Percentiles rank a stretch among this genome's conserved stretches.
Conservation (phyloP, 345 rosid species). For the Eucalyptus cloeziana region DNA sequence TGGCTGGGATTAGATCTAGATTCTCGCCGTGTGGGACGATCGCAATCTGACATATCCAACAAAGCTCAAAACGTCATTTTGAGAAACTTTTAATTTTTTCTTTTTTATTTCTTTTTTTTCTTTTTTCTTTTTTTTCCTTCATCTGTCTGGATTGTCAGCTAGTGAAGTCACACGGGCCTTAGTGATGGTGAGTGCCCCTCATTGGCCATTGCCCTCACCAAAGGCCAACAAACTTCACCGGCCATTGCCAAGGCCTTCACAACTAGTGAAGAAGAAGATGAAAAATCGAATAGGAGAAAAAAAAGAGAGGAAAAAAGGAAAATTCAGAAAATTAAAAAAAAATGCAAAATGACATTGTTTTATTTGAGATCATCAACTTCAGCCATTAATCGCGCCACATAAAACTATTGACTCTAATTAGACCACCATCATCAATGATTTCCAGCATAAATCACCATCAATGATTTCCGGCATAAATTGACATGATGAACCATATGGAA, state of each 20-base stretch:
- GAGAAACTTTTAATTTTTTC: background rate
- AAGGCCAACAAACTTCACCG: background rate
- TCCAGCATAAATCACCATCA: background rate
- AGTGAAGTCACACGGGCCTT: accelerated
- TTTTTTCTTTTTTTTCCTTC: background rate
- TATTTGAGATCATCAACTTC: background rate
- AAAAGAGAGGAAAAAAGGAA: background rate
- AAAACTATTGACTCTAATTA: background rate
- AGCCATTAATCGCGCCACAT: accelerated
- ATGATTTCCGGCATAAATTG: background rate
- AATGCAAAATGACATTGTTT: background rate
- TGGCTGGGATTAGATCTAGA: conserved; percentile 45
- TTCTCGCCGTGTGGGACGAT: conserved; percentile 46
- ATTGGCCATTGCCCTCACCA: background rate
- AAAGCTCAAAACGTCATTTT: background rate
- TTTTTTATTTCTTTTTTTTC: background rate
- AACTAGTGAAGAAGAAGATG: background rate
- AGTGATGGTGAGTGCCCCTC: background rate
- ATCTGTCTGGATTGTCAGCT: accelerated
- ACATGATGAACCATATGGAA: background rate
- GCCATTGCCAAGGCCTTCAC: background rate
- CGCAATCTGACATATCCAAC: background rate
- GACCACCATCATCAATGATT: background rate
- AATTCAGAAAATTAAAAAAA: background rate
- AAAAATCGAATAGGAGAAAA: background rate